Conservation (phyloP, 495 filamentous ascomycete genomes). For the Neurospora sublineolata region DNA sequence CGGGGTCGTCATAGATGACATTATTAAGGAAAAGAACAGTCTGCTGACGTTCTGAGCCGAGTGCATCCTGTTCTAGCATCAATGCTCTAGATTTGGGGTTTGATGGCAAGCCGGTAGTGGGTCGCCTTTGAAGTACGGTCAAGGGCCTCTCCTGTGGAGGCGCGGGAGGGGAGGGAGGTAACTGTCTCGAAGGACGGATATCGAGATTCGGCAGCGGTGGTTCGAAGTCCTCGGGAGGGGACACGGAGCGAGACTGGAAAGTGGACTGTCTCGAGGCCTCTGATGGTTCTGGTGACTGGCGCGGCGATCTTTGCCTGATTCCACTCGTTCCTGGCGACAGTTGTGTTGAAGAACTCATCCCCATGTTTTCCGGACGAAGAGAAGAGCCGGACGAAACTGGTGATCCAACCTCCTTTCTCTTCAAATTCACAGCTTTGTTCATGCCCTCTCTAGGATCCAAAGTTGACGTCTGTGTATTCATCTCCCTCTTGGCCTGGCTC, state of each 20-base stretch:
- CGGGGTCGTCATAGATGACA: slow-evolving; percentile 38
- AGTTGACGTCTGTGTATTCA: slow-evolving; percentile 18
- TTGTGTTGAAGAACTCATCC: slow-evolving; percentile 25
- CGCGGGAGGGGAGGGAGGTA: slow-evolving; percentile 20
- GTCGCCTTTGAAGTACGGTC: slow-evolving; percentile 33
- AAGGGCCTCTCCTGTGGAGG: slow-evolving; percentile 23
- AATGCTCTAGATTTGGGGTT: slow-evolving; percentile 38
- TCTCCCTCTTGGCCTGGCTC: slow-evolving; percentile 18
- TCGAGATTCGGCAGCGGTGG: slow-evolving; percentile 3
- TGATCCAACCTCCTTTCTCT: slow-evolving; percentile 32
- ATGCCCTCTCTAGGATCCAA: slow-evolving; percentile 18
- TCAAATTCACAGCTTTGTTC: slow-evolving; percentile 27
- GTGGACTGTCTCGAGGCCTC: background rate
- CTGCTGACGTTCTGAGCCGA: slow-evolving; percentile 22
- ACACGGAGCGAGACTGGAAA: background rate
- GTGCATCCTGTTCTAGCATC: slow-evolving; percentile 18
- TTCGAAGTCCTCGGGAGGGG: background rate
- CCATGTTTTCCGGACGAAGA: slow-evolving; percentile 10
- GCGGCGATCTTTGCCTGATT: slow-evolving; percentile 30
- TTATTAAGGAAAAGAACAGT: slow-evolving; percentile 44
- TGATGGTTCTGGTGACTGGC: slow-evolving; percentile 13
- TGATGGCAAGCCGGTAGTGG: slow-evolving; percentile 37
- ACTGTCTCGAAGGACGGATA: slow-evolving; percentile 24
- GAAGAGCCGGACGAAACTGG: slow-evolving; percentile 3
- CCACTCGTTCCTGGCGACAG: slow-evolving; percentile 34